These are phyloP conservation scores for Beta vulgaris DNA, from an alignment of 148 eudicot species.

Conservation along the genomic window DNA sequence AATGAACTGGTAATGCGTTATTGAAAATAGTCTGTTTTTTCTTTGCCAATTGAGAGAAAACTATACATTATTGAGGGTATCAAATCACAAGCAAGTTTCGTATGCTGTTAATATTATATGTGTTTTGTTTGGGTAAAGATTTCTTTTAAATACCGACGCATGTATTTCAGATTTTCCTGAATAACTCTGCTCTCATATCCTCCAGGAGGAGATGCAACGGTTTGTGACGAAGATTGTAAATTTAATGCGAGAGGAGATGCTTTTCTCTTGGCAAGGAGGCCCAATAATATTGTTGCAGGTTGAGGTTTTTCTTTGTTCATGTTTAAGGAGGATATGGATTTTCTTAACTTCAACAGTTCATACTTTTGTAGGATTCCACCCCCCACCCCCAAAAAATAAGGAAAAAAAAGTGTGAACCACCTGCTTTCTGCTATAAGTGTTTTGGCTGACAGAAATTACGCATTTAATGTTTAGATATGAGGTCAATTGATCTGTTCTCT, in stretches of 20 bases:
- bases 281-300: constrained; percentile 97
- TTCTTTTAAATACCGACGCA: not conserved
- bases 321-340: not conserved
- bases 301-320: constrained; percentile 5
- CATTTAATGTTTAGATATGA: not conserved
- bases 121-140: not conserved
- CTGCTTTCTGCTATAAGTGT: not conserved
- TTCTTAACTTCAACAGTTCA: not conserved
- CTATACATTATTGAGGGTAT: not conserved
- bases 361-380: not conserved
- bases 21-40: not conserved
- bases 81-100: not conserved
- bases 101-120: not conserved
- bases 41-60: not conserved
- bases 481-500: not conserved
- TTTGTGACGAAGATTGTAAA: constrained; percentile 88
- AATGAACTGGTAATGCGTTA: too few relatives aligned
- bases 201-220: constrained; percentile 87
- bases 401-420: too few relatives aligned
- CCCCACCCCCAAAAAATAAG: not conserved
- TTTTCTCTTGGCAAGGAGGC: constrained; percentile 99
- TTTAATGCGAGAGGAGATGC: constrained; percentile 73
- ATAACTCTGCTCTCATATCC: constrained; percentile 6
- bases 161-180: not conserved
- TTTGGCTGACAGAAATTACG: not conserved